Base-by-base conservation (phyloP, 106 monocot species). In the Phalaenopsis equestris region DNA sequence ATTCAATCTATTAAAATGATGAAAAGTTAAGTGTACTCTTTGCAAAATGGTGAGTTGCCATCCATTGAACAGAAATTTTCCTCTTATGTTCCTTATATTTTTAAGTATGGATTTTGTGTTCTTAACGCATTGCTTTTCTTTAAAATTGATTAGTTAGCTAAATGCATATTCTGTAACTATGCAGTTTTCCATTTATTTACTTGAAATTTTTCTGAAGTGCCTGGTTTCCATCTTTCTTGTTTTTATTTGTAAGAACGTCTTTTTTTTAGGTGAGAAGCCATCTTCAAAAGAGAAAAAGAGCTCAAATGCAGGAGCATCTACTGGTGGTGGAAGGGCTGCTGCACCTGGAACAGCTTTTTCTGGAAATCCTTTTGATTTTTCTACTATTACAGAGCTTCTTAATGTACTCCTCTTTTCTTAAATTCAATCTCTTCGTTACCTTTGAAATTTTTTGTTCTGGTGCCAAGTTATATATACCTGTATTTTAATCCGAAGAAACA, bases 301-400 rank as follows among this genome's bases (percentile, higher is more conserved):
- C 46, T 82, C 78, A 48, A 77, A 48, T 30, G 55, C 30, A 64
- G 58, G 65, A n/a, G 65, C 85, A 45, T 83, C 83, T 16, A 16
- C 79, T 12, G 19, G 74, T 21, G 70, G 41, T n/a, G 21, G 77
- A 37, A 43, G 74, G 10, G 48, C 72, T 49, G 55, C 85, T 11
- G 56, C 78, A 75, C 19, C 78, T 1, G 12, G 37, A 16, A 21
- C 75, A 12, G 70, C 78, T 74, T 24, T 86, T 67, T 84, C 86
- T 37, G 72, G 57, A 39, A 86, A 81, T 72, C 86, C 89, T 81
- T 89, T 89, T 46, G 86, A 89, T 42, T 89, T 89, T 41, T 89
- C 89, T 5, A 42, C 75, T 9, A 83, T 89, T 75, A 81, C 47
- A 16, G 77, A 79, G 2, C 30, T 89, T 41, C 86, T 89, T 56